A percentile compares a stretch with the other conserved stretches of the same genome.
Conservation (phyloP, 2,329 filamentous ascomycete genomes). For the Aquanectria penicillioides region DNA sequence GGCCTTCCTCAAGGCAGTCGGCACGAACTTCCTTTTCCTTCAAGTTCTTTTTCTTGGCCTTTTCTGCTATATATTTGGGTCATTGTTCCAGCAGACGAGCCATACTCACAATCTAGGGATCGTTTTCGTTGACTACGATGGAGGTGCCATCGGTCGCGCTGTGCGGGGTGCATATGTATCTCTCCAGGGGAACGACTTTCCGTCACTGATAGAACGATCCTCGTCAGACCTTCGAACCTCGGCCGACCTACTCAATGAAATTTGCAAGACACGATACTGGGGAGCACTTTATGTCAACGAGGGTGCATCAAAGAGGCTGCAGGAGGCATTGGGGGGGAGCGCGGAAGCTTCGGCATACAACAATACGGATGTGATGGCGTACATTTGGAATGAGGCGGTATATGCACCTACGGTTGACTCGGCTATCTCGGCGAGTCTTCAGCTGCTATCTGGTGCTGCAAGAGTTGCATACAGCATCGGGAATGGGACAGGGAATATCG, state of each 20-base stretch:
- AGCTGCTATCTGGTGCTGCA: slow-evolving; percentile 22
- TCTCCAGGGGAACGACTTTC: slow-evolving; percentile 27
- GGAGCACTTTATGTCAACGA: slow-evolving; percentile 27
- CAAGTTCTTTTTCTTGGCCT: slow-evolving; percentile 44
- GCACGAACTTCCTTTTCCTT: slow-evolving; percentile 49
- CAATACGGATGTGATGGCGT: slow-evolving; percentile 25
- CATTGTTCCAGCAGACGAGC: slow-evolving; percentile 30
- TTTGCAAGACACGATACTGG: slow-evolving; percentile 33
- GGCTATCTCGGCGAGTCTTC: slow-evolving; percentile 22
- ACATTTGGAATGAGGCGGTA: slow-evolving; percentile 34
- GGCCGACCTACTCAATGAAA: slow-evolving; percentile 15
- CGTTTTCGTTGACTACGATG: slow-evolving; percentile 40
- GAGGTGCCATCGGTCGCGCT: slow-evolving; percentile 32
- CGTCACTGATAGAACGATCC: slow-evolving; percentile 27
- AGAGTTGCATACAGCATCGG: slow-evolving; percentile 25
- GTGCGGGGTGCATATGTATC: slow-evolving; percentile 32
- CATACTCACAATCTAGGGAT: slow-evolving; percentile 28
- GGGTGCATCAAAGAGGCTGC: slow-evolving; percentile 24
- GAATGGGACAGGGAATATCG: slow-evolving; percentile 28
- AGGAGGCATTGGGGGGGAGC: slow-evolving; percentile 18
- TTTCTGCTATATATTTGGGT: slow-evolving; percentile 37
- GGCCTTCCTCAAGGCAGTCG: slow-evolving; percentile 29
- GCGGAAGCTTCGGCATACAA: slow-evolving; percentile 23
- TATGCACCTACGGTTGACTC: slow-evolving; percentile 29
- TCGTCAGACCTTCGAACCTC: slow-evolving; percentile 17